These are phyloP conservation scores for Myotisia sp. DNA, from an alignment of 2,329 filamentous ascomycete genomes.

Conservation along the genomic window DNA sequence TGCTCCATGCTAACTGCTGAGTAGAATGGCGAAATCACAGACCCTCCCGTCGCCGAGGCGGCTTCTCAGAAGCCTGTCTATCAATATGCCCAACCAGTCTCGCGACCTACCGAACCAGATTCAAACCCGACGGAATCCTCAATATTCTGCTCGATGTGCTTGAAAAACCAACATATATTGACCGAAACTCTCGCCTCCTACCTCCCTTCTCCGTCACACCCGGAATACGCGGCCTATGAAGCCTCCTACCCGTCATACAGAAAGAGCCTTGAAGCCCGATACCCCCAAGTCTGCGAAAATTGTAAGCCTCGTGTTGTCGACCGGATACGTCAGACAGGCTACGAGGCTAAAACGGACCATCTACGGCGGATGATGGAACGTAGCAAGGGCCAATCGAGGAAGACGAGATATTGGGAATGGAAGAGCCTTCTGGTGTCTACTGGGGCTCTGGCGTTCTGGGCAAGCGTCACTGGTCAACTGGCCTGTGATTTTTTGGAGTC, in stretches of 20 bases:
- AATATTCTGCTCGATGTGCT: slow-evolving; percentile 60
- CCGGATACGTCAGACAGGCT: slow-evolving; percentile 56
- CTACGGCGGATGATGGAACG: slow-evolving; percentile 60
- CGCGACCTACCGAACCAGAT: slow-evolving; percentile 33
- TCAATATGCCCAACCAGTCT: slow-evolving; percentile 34
- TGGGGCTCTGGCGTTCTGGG: slow-evolving; percentile 31
- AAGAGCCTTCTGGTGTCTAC: slow-evolving; percentile 29
- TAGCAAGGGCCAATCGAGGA: slow-evolving; percentile 28
- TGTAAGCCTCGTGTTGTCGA: slow-evolving; percentile 63
- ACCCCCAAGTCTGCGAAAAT: slow-evolving; percentile 72
- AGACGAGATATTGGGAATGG: slow-evolving; percentile 28
- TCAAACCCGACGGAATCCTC: slow-evolving; percentile 23
- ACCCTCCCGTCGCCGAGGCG: slow-evolving; percentile 58
- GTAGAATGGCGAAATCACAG: slow-evolving; percentile 75
- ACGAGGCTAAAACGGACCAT: slow-evolving; percentile 72
- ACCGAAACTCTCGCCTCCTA: slow-evolving; percentile 66
- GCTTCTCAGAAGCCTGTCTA: slow-evolving; percentile 31
- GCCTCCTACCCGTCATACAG: slow-evolving; percentile 56
- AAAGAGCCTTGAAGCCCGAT: slow-evolving; percentile 59
- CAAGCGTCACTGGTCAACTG: slow-evolving; percentile 31
- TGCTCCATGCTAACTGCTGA: slow-evolving; percentile 14
- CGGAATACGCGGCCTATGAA: slow-evolving; percentile 55
- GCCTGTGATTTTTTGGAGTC: slow-evolving; percentile 24
- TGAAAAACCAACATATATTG: slow-evolving; percentile 78
- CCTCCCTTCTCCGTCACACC: slow-evolving; percentile 50